Evolutionary conservation across 345 rosid species (phyloP), one percentile per base, ranked within the genome.

Genomic region (Passiflora organensis): DNA sequence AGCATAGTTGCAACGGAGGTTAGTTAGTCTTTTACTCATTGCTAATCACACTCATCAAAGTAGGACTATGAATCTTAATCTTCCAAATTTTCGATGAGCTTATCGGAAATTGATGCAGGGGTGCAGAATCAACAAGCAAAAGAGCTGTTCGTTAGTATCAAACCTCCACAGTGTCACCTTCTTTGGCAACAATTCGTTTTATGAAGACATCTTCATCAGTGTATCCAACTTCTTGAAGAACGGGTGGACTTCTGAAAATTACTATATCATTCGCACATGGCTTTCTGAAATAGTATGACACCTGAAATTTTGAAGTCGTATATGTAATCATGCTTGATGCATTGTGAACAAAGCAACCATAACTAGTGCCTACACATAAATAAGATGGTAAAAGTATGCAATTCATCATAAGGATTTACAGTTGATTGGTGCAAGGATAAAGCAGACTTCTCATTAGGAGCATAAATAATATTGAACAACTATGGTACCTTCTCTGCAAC

Each of bases 231-330:
- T 89, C 84, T 56, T 89, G 99, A 62, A 94, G 97, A 42, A 80
- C 90, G 0, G 97, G 96, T 17, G 99, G 95, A 63, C 95, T 86
- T 77, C 82, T 87, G 66, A 94, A 94, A 61, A 94, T 89, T 34
- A 94, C 95, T 48, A 89, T 79, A 65, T 94, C 97, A 58, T 89
- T 87, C 50, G 89, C 79, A 70, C 99, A 89, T 11, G 97, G 99
- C 82, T 87, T 80, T 71, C 97, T 87, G 74, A 89, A 89, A 63
- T 76, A 70, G 82, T 82, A 87, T 2, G 89, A 56, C 50, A 87
- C 89, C 99, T 94, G 88, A 54, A 37, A 76, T 58, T 48, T 54
- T 43, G 43, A 57, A 64, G 41, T 10, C 6, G 15, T 5, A 6
- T 1, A 41, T 25, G 5, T 28, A n/a, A n/a, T n/a, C n/a, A 28